phyloP scores from a whole-genome alignment of 352 stramenopile species.

The Globisporangium alternatum region DNA sequence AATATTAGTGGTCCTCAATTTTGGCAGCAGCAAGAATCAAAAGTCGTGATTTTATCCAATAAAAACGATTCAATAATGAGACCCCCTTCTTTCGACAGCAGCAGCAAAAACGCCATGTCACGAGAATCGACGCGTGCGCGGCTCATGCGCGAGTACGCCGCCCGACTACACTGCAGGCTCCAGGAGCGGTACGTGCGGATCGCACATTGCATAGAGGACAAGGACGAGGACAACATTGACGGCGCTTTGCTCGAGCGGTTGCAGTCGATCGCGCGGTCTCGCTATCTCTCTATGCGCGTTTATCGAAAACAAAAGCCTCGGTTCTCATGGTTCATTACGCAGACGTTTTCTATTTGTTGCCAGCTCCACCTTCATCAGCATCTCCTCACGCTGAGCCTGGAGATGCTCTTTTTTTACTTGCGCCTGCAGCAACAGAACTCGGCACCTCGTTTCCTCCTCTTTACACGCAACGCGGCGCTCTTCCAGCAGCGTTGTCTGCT shows the following conservation, averaged over 20 bases:
- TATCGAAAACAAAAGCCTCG: not conserved
- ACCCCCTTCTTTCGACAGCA: not conserved
- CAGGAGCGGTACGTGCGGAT: not conserved
- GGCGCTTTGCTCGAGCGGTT: not conserved
- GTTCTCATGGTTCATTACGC: not conserved
- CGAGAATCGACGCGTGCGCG: not conserved
- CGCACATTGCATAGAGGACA: not conserved
- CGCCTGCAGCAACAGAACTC: slow-evolving; percentile 9
- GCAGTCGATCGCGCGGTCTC: not conserved
- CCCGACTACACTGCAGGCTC: not conserved
- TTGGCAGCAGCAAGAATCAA: not conserved
- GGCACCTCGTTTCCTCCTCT: slow-evolving; percentile 11
- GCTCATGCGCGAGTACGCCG: not conserved
- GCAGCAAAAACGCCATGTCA: not conserved
- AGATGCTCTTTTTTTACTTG: slow-evolving; percentile 7
- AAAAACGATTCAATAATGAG: not conserved
- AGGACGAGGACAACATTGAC: not conserved
- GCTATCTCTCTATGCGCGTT: not conserved
- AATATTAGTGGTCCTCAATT: slow-evolving; percentile 3
- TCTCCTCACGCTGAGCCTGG: slow-evolving; percentile 7
- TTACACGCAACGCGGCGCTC: slow-evolving; percentile 2
- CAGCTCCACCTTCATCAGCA: slow-evolving; percentile 16
- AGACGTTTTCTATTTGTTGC: slow-evolving; percentile 14
- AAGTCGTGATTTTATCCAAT: not conserved
- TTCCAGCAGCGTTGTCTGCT: slow-evolving; percentile 7